Base-by-base conservation (phyloP, 75 land plant species). In the Azolla pinnata region DNA sequence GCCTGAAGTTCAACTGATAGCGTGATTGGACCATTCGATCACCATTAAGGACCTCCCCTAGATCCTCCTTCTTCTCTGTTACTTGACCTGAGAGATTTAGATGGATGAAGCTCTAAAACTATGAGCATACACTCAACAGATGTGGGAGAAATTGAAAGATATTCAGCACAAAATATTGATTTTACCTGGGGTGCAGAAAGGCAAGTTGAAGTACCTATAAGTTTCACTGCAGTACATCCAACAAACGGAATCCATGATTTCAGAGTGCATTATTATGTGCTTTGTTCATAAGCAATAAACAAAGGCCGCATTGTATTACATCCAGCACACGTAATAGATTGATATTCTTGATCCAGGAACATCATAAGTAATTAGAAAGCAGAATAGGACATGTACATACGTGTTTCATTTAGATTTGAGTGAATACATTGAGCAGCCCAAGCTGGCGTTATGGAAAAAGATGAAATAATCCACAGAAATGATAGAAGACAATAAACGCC, bases 41-140 rank as follows among this genome's bases (percentile, higher is more conserved):
- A 0, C 79, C 79, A 62, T 76, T 63, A 45, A 76, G 68, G 30
- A 76, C 69, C 56, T 76, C 79, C 20, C 77, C 79, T 27, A 76
- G 62, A 60, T 45, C 76, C 44, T 72, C 79, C 62, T 45, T 65
- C 45, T 72, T 71, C 57, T 72, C 73, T 21, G 58, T 70, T 17
- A 75, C 57, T 14, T 74, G 52, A 28, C 33, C 74, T 71, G 74
- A 32, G 60, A 52, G 29, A 25, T 26, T 44, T n/a, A 27, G n/a
- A 28, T 25, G 21, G 35, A 17, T 33, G 25, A 57, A 0, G 23
- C 16, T 9, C 44, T 40, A 9, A 57, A 32, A 20, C 4, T 14
- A 60, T 29, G 26, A 44, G n/a, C n/a, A n/a, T n/a, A n/a, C n/a
- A n/a, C n/a, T n/a, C 31, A 62, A 17, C 4, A 7, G 4, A 19